Evolutionary conservation across 2,329 filamentous ascomycete genomes (phyloP), one percentile per base, ranked within the genome.

Genomic region (Epichloe sylvatica): DNA sequence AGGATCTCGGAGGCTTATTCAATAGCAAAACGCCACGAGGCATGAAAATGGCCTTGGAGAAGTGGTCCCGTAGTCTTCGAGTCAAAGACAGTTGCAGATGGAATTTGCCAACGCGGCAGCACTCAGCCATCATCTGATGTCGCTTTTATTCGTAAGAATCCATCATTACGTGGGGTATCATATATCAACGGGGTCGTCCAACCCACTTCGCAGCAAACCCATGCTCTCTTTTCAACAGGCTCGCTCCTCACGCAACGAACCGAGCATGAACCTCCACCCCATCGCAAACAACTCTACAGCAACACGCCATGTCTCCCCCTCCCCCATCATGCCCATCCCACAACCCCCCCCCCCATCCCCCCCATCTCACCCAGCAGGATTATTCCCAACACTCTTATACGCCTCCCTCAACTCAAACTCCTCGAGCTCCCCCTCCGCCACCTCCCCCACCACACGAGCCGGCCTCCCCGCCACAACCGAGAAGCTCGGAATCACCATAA

Each of bases 401-500:
- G 81, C 63, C 49, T 82, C 79, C 43, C 79, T 69, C 56, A 82
- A 66, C 69, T 83, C 79, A 61, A 83, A 81, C 5, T 75, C 74
- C 47, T 83, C 79, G 48, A 78, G 71, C 0, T 75, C 23, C 78
- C 1, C 84, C 61, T 88, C 84, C 0, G 81, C 80, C 2, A 94
- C 76, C 68, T 94, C 88, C 1, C 88, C 88, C 4, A 94, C 76
- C 45, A 94, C 83, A 50, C 84, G 74, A 0, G 83, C 89, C 1
- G 89, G 89, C 61, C 78, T 73, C 0, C 89, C 89, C 0, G 83
- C 91, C n/a, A 98, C 89, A 49, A 97, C 79, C 49, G 83, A 90
- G 64, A 92, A 94, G 62, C 88, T 90, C 1, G 91, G 89, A 49
- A 97, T 84, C 23, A 97, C 87, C 82, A 94, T 94, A 53, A 88